phyloP scores from a whole-genome alignment of 2,329 filamentous ascomycete genomes.

The Zopfia rhizophila region DNA sequence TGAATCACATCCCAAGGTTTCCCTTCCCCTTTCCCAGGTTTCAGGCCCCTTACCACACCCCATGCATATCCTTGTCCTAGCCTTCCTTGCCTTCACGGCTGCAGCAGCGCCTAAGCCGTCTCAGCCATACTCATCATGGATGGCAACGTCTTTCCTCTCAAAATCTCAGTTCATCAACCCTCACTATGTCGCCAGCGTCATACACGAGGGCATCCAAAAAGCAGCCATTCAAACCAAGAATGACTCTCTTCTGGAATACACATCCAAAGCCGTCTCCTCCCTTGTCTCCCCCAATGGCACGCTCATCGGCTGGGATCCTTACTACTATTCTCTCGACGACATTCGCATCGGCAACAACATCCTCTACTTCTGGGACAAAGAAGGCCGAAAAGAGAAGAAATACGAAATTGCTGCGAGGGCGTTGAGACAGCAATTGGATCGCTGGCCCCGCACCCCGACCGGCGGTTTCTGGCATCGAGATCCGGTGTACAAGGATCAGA shows the following conservation, averaged over 20 bases:
- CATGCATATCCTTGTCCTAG: too few species aligned
- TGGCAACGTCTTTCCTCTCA: constrained; percentile 62
- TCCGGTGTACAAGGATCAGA: constrained; percentile 62
- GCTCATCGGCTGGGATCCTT: constrained; percentile 58
- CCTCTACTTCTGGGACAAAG: constrained; percentile 61
- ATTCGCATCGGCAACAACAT: constrained; percentile 65
- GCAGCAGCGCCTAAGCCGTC: constrained; percentile 35
- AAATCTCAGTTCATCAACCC: constrained; percentile 52
- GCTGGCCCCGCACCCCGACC: constrained; percentile 60
- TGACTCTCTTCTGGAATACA: constrained; percentile 56
- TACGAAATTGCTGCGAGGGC: constrained; percentile 61
- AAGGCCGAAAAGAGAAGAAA: constrained; percentile 53
- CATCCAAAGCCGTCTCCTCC: constrained; percentile 59
- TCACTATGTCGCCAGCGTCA: constrained; percentile 58
- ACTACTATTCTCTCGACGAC: constrained; percentile 61
- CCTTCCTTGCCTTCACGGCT: constrained; percentile 24
- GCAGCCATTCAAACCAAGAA: constrained; percentile 58
- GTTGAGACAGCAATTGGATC: constrained; percentile 59
- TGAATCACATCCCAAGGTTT: too few species aligned
- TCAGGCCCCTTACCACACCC: too few species aligned
- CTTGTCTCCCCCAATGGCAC: constrained; percentile 61
- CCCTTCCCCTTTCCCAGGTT: too few species aligned
- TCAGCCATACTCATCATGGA: constrained; percentile 50
- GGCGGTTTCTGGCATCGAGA: constrained; percentile 67
- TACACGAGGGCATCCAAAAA: constrained; percentile 61